Base-by-base conservation (phyloP, 805 yeast genomes). In the Lachancea cidri region DNA sequence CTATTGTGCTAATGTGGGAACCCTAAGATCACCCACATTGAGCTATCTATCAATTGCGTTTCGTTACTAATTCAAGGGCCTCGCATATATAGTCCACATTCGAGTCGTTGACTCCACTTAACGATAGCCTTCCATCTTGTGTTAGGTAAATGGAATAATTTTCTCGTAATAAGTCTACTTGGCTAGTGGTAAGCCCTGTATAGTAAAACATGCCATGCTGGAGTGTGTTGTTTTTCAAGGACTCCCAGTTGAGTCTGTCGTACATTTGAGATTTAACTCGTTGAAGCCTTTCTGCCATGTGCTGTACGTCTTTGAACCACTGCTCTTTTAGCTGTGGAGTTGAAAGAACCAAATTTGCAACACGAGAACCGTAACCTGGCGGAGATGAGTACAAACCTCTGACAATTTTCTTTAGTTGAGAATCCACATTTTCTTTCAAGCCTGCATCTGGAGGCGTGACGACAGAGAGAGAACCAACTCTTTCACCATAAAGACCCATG, bases 181-280 rank as follows among this genome's bases (percentile, higher is more conserved):
- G 95, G 37, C 75, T 78, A 34, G 77, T 70, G 24, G 66, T 60
- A 47, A 91, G 73, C 5, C 96, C 96, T 27, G 97, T 89, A 71
- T 76, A 91, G 55, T 91, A 86, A 68, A 91, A 91, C 98, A 91
- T 91, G 54, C 98, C 98, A 62, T 91, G 83, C 66, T 91, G 98
- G 25, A 48, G 50, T 14, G 48, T 42, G 5, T 36, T 43, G 58
- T 81, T 75, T 42, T 84, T 70, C 55, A 91, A 73, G 60, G 86
- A 95, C 41, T 82, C 83, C 98, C 98, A 91, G 62, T 78, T 72
- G 52, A 82, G 73, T 47, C 76, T 71, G 41, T 76, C 73, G 63
- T 76, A 77, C 58, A 91, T 72, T 46, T 74, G 65, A 41, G 67
- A 57, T 62, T 97, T 77, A 73, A 88, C 86, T 20, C 71, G 65